Evolutionary conservation across 169 alveolate species (phyloP).

Genomic region (Eimeria acervulina): DNA sequence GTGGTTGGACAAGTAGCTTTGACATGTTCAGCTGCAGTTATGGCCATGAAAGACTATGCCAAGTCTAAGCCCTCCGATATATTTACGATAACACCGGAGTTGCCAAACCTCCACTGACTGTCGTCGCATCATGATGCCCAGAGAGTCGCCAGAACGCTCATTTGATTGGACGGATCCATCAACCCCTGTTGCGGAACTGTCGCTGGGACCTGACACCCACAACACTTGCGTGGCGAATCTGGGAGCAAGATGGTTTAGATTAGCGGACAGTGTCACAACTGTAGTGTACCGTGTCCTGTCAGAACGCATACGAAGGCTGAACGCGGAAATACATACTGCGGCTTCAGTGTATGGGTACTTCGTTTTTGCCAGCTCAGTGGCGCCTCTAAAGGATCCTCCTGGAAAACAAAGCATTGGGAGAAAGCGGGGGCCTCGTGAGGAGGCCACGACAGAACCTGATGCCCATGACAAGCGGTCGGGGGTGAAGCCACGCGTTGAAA

Average conservation of each 20-base stretch:
- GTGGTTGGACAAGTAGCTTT: not conserved
- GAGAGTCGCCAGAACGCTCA: not conserved
- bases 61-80: not conserved
- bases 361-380: not conserved
- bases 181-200: not conserved
- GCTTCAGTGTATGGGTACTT: slow-evolving; percentile 38
- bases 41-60: not conserved
- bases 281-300: not conserved
- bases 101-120: not conserved
- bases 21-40: not conserved
- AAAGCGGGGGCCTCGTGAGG: not conserved
- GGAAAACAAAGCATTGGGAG: not conserved
- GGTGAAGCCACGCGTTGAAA: not conserved
- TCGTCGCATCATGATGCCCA: not conserved
- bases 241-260: slow-evolving; percentile 7
- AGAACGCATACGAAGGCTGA: not conserved
- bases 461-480: not conserved
- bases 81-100: not conserved
- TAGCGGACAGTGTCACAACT: not conserved
- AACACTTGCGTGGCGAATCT: not conserved
- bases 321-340: slow-evolving; percentile 12
- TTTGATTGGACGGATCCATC: not conserved
- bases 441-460: not conserved
- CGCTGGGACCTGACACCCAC: not conserved
- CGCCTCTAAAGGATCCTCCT: not conserved